Conservation (phyloP, 2,329 filamentous ascomycete genomes). For the Pseudogymnoascus sp. region DNA sequence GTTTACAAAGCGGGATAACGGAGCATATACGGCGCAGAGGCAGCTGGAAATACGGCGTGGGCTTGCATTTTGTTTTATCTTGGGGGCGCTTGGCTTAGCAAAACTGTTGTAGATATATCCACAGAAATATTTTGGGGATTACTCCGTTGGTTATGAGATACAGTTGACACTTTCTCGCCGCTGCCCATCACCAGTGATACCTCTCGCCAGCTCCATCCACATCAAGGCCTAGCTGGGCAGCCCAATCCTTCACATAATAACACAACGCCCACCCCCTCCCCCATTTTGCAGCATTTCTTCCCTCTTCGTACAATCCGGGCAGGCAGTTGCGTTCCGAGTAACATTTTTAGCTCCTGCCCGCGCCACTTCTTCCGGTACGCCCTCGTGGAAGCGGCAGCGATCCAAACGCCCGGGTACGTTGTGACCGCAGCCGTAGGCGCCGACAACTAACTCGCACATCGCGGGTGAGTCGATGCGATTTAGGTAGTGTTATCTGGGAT, state of each 20-base stretch:
- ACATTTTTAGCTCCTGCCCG: too few species aligned
- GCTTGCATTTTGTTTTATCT: background rate
- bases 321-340: too few species aligned
- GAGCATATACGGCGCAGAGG: constrained; percentile 6
- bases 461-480: too few species aligned
- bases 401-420: too few species aligned
- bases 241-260: background rate
- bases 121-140: background rate
- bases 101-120: background rate
- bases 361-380: background rate
- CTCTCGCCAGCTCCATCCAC: background rate
- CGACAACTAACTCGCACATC: too few species aligned
- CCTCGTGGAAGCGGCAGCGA: background rate
- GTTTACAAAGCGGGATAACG: constrained; percentile 4
- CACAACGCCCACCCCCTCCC: background rate
- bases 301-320: background rate
- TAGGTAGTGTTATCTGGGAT: background rate
- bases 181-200: background rate
- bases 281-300: background rate
- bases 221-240: background rate
- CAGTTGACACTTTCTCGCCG: background rate
- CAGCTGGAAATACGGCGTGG: background rate
- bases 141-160: background rate
- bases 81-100: background rate
- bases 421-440: too few species aligned